phyloP scores from a whole-genome alignment of 176 grass and related monocot genomes.

The Rhynchospora breviuscula region DNA sequence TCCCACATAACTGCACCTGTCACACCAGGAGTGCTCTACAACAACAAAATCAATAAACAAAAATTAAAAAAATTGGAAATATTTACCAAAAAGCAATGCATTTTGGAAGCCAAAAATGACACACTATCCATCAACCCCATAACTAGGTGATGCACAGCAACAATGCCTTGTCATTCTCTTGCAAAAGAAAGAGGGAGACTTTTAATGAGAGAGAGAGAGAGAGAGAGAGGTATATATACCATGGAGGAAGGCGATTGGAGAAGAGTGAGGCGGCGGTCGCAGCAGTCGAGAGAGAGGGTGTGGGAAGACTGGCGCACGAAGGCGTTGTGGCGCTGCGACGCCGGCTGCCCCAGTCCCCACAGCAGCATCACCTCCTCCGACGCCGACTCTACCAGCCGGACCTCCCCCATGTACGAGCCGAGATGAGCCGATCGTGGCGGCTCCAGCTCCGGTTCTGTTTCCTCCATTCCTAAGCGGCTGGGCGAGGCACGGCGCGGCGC shows the following conservation, averaged over 20 bases:
- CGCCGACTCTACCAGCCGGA: slow-evolving; percentile 34
- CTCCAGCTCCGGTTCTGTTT: not conserved
- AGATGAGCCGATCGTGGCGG: slow-evolving; percentile 18
- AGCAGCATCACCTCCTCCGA: slow-evolving; percentile 69
- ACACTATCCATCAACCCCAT: too few species aligned
- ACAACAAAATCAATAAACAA: not conserved
- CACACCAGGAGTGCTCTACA: slow-evolving; percentile 48
- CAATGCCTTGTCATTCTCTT: not conserved
- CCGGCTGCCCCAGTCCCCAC: slow-evolving; percentile 55
- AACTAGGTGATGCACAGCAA: not conserved
- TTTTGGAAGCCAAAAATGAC: not conserved
- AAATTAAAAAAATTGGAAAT: not conserved
- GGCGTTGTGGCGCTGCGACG: slow-evolving; percentile 50
- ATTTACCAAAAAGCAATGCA: not conserved
- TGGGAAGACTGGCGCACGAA: slow-evolving; percentile 55
- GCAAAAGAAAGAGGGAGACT: not conserved
- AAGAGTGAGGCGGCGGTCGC: slow-evolving; percentile 48
- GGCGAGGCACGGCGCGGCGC: not conserved
- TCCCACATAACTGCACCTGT: slow-evolving; percentile 93
- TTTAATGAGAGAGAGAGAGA: too few species aligned
- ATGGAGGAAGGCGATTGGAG: slow-evolving; percentile 76
- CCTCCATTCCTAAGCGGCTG: not conserved
- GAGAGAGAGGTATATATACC: not conserved
- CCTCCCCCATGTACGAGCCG: slow-evolving; percentile 36
- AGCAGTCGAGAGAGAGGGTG: slow-evolving; percentile 57